phyloP scores from a whole-genome alignment of 2,329 filamentous ascomycete species.

The Beauveria medogensis region DNA sequence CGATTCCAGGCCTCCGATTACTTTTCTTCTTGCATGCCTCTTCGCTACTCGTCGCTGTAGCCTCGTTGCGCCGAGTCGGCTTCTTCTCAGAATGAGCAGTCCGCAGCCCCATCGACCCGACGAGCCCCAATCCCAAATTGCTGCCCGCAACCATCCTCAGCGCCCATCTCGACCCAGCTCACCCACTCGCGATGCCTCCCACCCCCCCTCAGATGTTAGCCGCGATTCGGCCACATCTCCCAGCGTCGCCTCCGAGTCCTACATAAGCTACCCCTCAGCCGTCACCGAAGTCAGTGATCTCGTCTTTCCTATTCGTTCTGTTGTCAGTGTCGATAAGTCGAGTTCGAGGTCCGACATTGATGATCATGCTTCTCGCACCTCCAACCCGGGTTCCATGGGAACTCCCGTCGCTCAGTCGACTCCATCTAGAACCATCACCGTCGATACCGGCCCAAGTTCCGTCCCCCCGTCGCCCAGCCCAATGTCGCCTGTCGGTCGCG shows the following conservation, averaged over 20 bases:
- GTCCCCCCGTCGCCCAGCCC: not conserved
- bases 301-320: constrained; percentile 76
- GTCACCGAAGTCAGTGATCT: constrained; percentile 43
- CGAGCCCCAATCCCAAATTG: not conserved
- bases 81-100: constrained; percentile 4
- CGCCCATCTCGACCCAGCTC: not conserved
- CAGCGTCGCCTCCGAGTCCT: not conserved
- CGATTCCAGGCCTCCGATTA: not conserved
- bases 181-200: not conserved
- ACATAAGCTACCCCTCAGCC: constrained; percentile 20
- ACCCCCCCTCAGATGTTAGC: not conserved
- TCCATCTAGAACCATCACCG: constrained; percentile 19
- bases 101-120: not conserved
- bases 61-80: not conserved
- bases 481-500: not conserved
- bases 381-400: constrained; percentile 25
- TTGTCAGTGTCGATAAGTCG: constrained; percentile 60
- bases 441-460: constrained; percentile 17
- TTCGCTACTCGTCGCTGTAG: constrained; percentile 3
- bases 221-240: not conserved
- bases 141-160: not conserved
- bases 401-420: constrained; percentile 23
- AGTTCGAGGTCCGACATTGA: constrained; percentile 31
- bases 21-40: not conserved
- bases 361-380: constrained; percentile 29